phyloP scores from a whole-genome alignment of 108 stramenopile species.

The Schizochytrium sp. region DNA sequence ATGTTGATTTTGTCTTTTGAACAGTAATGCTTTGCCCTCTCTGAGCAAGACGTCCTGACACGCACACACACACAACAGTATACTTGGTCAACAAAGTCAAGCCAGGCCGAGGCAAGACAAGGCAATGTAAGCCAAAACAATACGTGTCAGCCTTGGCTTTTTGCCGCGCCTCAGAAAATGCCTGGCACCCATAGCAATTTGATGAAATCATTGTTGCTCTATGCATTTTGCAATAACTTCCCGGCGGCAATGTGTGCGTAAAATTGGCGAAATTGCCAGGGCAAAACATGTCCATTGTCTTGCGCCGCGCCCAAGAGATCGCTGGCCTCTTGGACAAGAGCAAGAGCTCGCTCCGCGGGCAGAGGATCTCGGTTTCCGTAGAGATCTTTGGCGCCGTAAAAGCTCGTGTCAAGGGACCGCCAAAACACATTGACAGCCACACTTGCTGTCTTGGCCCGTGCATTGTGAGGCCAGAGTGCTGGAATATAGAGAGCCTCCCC shows the following conservation, averaged over 20 bases:
- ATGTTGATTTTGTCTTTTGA: no score
- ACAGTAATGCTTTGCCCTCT: no score
- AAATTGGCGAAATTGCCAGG: neutral
- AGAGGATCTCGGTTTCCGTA: slow-evolving; percentile 20
- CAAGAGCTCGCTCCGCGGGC: neutral
- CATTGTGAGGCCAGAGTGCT: slow-evolving; percentile 1
- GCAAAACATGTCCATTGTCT: neutral
- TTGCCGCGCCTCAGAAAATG: no score
- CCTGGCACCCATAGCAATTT: no score
- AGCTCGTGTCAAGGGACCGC: neutral
- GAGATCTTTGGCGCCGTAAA: slow-evolving; percentile 12
- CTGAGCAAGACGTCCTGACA: no score
- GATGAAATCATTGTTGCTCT: no score
- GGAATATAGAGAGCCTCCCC: slow-evolving; percentile 18
- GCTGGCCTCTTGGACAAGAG: neutral
- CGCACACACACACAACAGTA: no score
- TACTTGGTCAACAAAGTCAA: no score
- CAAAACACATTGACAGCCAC: slow-evolving; percentile 22
- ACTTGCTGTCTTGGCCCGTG: neutral
- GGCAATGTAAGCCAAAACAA: no score
- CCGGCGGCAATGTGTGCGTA: neutral
- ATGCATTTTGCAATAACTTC: neutral
- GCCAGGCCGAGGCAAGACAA: no score
- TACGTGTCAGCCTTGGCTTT: no score
- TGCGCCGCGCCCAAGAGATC: neutral